Percentiles rank a stretch among this genome's conserved stretches.
These are phyloP conservation scores for Penicillium sp. DNA, from an alignment of 2,329 filamentous ascomycete species.

Conservation along the genomic window DNA sequence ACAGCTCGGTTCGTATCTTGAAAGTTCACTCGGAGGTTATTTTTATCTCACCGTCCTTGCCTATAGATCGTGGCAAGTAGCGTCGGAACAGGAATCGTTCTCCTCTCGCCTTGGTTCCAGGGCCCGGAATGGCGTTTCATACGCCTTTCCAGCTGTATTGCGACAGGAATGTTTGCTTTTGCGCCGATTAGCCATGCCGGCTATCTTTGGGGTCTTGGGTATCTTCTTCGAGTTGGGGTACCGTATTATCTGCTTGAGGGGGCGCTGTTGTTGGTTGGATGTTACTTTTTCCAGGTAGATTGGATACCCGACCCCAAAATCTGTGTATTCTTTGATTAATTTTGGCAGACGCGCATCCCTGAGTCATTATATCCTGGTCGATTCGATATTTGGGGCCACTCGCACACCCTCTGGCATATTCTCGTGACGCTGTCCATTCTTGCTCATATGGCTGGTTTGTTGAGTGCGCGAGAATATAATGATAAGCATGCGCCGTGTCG, in stretches of 20 bases:
- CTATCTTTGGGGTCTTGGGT: slow-evolving; percentile 24
- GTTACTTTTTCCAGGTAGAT: slow-evolving; percentile 24
- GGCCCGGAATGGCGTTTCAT: slow-evolving; percentile 28
- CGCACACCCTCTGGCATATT: slow-evolving; percentile 36
- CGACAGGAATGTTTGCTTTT: slow-evolving; percentile 35
- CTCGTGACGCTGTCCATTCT: slow-evolving; percentile 27
- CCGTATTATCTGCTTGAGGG: slow-evolving; percentile 37
- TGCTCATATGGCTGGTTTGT: slow-evolving; percentile 24
- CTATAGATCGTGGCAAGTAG: slow-evolving; percentile 32
- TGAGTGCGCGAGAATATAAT: slow-evolving; percentile 34
- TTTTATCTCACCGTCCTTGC: neutral
- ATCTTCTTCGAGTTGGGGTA: slow-evolving; percentile 28
- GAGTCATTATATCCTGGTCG: slow-evolving; percentile 29
- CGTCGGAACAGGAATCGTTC: slow-evolving; percentile 29
- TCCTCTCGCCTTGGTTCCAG: slow-evolving; percentile 37
- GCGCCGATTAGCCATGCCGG: slow-evolving; percentile 34
- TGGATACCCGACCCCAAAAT: no score
- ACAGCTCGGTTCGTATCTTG: neutral
- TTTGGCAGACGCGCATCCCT: slow-evolving; percentile 18
- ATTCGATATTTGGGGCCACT: slow-evolving; percentile 37
- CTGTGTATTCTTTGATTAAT: no score
- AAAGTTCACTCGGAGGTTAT: neutral
- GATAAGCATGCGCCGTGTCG: slow-evolving; percentile 15
- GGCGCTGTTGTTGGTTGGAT: slow-evolving; percentile 30
- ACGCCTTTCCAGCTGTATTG: slow-evolving; percentile 29